A percentile compares a stretch with the other conserved stretches of the same genome.
phyloP scores from a whole-genome alignment of 345 rosid species.

The Passiflora organensis region DNA sequence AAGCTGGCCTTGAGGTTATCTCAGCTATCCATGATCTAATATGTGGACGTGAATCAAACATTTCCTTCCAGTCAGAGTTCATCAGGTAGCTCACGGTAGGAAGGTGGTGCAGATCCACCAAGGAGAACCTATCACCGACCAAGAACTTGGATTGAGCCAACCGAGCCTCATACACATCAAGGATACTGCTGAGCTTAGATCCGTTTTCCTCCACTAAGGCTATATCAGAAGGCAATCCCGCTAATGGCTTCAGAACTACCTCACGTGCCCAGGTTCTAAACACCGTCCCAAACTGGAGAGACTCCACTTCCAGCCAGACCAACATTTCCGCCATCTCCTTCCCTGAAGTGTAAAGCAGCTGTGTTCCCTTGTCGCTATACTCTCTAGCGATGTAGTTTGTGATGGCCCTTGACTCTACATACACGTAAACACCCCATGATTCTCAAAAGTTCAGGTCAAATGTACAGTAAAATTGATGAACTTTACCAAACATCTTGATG shows the following conservation, averaged over 20 bases:
- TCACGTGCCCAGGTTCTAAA: conserved; percentile 60
- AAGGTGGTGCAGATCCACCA: conserved; percentile 72
- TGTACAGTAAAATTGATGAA: too few relatives aligned
- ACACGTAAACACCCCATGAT: too few relatives aligned
- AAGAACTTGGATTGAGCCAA: conserved; percentile 53
- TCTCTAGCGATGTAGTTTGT: conserved; percentile 47
- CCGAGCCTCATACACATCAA: conserved; percentile 61
- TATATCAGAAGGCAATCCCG: conserved; percentile 44
- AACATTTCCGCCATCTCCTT: conserved; percentile 24
- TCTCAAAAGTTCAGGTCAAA: too few relatives aligned
- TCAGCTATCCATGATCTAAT: conserved; percentile 27
- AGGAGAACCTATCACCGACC: conserved; percentile 55
- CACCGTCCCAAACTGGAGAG: conserved; percentile 54
- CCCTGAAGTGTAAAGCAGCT: conserved; percentile 32
- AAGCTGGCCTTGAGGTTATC: conserved; percentile 38
- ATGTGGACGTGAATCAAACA: conserved; percentile 27
- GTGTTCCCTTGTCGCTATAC: conserved; percentile 48
- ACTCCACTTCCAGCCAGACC: conserved; percentile 75
- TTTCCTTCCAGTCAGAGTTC: conserved; percentile 38
- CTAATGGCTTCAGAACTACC: conserved; percentile 34
- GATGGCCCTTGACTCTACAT: conserved; percentile 77
- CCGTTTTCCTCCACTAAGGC: conserved; percentile 51
- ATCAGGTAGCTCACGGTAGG: conserved; percentile 39
- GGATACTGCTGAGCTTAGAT: conserved; percentile 33
- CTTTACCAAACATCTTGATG: conserved; percentile 58